Conservation (phyloP, 495 filamentous ascomycete species). For the Penicillium roqueforti region DNA sequence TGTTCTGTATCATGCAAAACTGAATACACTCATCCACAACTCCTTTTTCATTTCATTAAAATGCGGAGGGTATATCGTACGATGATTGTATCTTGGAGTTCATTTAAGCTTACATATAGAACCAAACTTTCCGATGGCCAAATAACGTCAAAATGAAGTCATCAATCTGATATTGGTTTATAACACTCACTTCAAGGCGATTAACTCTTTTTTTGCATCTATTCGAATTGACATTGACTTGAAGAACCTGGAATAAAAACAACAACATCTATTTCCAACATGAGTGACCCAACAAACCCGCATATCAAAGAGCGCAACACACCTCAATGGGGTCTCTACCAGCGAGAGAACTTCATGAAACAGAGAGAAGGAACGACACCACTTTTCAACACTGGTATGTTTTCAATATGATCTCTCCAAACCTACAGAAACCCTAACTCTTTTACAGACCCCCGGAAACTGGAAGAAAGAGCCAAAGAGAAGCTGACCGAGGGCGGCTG, state of each 20-base stretch:
- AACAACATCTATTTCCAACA: constrained; percentile 14
- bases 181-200: neutral
- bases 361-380: constrained; percentile 51
- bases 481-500: constrained; percentile 46
- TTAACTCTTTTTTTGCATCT: neutral
- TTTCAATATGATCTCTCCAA: neutral
- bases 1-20: neutral
- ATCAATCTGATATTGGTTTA: constrained; percentile 13
- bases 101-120: neutral
- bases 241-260: neutral
- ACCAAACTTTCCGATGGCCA: constrained; percentile 1
- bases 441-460: constrained; percentile 44
- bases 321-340: constrained; percentile 59
- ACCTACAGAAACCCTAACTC: neutral
- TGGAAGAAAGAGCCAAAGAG: constrained; percentile 55
- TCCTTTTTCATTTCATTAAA: too few species aligned
- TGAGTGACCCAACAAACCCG: constrained; percentile 55
- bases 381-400: constrained; percentile 51
- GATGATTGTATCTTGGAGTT: neutral
- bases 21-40: neutral
- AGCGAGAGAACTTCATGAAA: constrained; percentile 59
- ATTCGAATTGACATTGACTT: neutral
- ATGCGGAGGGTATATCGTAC: neutral
- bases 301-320: constrained; percentile 54
- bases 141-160: constrained; percentile 33